Evolutionary conservation across 345 rosid species (phyloP).

Genomic region (Linum trigynum): DNA sequence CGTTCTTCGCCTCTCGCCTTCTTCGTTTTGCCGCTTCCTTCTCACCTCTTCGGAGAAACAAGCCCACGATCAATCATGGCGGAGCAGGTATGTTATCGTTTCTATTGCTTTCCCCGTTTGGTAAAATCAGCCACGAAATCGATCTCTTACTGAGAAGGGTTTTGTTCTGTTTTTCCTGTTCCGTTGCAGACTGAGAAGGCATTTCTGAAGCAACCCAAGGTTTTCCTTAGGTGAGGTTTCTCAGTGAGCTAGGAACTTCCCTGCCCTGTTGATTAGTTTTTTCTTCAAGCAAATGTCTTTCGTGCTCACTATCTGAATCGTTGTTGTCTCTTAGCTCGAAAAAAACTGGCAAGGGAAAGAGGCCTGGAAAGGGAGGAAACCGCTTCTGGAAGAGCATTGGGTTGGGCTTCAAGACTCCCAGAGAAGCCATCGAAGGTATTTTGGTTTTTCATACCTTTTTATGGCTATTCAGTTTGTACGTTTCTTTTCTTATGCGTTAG

Average conservation of each 20-base stretch:
- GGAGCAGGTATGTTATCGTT: neutral
- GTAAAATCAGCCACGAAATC: neutral
- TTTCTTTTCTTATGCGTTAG: neutral
- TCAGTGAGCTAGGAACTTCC: no score
- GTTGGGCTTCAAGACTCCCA: no score
- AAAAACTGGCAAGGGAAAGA: neutral
- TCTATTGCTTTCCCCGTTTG: neutral
- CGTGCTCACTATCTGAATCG: neutral
- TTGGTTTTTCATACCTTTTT: no score
- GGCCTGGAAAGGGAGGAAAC: neutral
- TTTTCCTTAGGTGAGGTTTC: no score
- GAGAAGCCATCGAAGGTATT: neutral
- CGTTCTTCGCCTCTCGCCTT: neutral
- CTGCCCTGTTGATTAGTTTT: neutral
- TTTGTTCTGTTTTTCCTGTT: neutral
- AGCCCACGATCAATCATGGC: neutral
- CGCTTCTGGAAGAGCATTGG: neutral
- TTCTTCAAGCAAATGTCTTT: neutral
- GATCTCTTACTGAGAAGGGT: neutral
- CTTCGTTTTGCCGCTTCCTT: neutral
- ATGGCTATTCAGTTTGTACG: neutral
- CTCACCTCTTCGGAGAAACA: neutral
- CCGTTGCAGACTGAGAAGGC: no score
- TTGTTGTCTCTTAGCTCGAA: neutral
- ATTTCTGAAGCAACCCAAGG: no score